These are phyloP conservation scores for Kwoniella shivajii DNA, from an alignment of 1,284 basidiomycete genomes.

Conservation along the genomic window DNA sequence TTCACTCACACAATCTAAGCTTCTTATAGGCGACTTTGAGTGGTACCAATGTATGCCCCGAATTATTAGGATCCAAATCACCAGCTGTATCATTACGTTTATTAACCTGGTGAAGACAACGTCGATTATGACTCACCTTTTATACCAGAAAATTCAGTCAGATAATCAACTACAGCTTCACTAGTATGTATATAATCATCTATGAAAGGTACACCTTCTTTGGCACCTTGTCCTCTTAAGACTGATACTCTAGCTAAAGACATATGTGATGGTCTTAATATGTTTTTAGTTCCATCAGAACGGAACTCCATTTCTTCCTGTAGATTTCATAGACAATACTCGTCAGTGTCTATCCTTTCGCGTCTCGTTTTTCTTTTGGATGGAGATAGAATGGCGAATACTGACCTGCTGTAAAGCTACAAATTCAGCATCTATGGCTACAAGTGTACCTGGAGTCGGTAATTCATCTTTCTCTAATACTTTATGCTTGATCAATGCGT, in stretches of 20 bases:
- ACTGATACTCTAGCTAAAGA: slow-evolving; percentile 95
- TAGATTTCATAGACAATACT: too few species aligned
- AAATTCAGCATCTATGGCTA: slow-evolving; percentile 97
- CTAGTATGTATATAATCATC: slow-evolving; percentile 97
- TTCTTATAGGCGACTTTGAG: slow-evolving; percentile 98
- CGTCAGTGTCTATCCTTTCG: background rate
- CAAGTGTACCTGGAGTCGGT: slow-evolving; percentile 79
- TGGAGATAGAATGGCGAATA: too few species aligned
- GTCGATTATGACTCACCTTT: slow-evolving; percentile 63
- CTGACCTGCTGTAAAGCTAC: slow-evolving; percentile 87
- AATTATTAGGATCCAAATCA: slow-evolving; percentile 82
- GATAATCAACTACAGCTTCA: slow-evolving; percentile 91
- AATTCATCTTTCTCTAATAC: slow-evolving; percentile 73
- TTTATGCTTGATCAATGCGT: slow-evolving; percentile 73
- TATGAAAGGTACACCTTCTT: slow-evolving; percentile 86
- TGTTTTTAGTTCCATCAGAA: slow-evolving; percentile 91
- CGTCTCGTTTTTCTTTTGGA: too few species aligned
- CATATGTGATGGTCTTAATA: slow-evolving; percentile 85
- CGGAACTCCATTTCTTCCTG: slow-evolving; percentile 93
- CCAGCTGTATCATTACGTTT: slow-evolving; percentile 62
- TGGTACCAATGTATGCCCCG: slow-evolving; percentile 86
- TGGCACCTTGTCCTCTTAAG: slow-evolving; percentile 76
- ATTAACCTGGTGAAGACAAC: background rate
- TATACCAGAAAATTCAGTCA: slow-evolving; percentile 96
- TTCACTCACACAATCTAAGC: slow-evolving; percentile 65